Conservation (phyloP, 306 rosid species). For the Leucaena leucocephala region DNA sequence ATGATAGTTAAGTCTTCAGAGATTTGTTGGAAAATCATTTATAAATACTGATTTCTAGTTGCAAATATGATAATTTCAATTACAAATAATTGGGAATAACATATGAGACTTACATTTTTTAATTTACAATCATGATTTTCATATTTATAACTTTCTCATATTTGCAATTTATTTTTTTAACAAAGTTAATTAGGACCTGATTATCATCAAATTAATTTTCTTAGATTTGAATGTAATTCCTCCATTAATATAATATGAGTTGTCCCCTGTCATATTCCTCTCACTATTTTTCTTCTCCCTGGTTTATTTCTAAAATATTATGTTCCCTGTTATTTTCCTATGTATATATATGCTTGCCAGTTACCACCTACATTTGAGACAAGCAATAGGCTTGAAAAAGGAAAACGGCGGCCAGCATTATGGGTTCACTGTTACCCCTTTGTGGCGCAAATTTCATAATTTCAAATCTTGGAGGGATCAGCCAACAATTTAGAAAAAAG, state of each 20-base stretch:
- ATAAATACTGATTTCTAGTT: no score
- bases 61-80: no score
- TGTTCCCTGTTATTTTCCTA: not conserved
- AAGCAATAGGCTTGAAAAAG: not conserved
- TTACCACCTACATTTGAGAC: constrained; percentile 28
- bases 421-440: not conserved
- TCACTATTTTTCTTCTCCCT: not conserved
- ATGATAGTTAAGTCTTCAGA: no score
- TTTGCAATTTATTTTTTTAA: not conserved
- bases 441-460: not conserved
- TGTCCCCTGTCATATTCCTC: not conserved
- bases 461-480: not conserved
- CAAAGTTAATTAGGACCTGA: no score
- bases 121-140: no score
- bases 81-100: no score
- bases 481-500: not conserved
- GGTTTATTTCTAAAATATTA: no score
- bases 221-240: no score
- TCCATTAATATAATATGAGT: no score
- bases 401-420: not conserved
- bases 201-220: no score
- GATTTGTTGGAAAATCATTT: not conserved
- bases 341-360: constrained; percentile 28
- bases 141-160: no score
- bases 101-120: no score